Conservation (phyloP, 2,329 filamentous ascomycete species). For the Diaporthe amygdali region DNA sequence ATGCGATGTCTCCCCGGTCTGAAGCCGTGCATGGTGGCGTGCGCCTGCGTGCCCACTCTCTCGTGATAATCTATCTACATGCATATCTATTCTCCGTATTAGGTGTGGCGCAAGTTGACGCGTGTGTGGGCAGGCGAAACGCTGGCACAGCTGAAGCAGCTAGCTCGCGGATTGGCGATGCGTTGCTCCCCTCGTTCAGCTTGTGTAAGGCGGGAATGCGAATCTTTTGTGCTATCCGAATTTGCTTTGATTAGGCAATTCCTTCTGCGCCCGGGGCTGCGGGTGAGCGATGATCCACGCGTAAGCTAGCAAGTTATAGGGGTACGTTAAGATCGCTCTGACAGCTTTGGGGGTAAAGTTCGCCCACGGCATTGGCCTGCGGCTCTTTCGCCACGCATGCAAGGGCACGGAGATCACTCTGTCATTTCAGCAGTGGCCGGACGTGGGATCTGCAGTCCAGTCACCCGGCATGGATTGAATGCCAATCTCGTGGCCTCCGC, state of each 20-base stretch:
- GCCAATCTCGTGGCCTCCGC: not conserved
- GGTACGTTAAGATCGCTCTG: not conserved
- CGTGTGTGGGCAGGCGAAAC: not conserved
- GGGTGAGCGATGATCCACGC: not conserved
- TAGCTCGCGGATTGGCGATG: not conserved
- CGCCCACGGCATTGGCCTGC: conserved; percentile 12
- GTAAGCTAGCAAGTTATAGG: not conserved
- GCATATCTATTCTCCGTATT: not conserved
- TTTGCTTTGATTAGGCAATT: not conserved
- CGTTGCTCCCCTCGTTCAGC: not conserved
- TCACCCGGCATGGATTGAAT: not conserved
- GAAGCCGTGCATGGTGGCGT: conserved; percentile 1
- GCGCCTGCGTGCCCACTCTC: not conserved
- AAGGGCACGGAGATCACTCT: conserved; percentile 4
- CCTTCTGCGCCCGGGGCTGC: not conserved
- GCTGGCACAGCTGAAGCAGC: not conserved
- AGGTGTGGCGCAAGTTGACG: not conserved
- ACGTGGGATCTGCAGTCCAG: conserved; percentile 4
- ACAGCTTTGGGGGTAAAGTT: not conserved
- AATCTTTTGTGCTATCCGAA: not conserved
- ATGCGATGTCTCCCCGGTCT: not conserved
- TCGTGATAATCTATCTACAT: not conserved
- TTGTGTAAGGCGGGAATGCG: not conserved
- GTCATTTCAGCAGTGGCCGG: not conserved
- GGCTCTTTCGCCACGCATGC: conserved; percentile 17